Conservation (phyloP, 768 basidiomycete species). For the Tricholoma flavovirens region DNA sequence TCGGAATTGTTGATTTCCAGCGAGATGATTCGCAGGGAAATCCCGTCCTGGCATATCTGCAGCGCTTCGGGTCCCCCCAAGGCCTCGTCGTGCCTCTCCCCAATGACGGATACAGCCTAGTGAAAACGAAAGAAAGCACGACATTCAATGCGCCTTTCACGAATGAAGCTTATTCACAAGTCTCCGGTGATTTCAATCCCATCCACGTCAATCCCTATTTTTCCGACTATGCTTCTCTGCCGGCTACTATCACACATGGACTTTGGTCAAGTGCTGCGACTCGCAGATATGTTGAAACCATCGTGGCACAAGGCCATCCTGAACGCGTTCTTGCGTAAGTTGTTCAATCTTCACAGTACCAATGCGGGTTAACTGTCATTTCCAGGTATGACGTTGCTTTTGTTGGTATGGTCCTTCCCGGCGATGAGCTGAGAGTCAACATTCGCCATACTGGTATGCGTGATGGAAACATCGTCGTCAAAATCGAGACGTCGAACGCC, state of each 20-base stretch:
- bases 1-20: slow-evolving; percentile 81
- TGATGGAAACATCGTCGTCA: slow-evolving; percentile 88
- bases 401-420: slow-evolving; percentile 94
- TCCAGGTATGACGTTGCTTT: slow-evolving; percentile 88
- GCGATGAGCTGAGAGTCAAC: slow-evolving; percentile 79
- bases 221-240: slow-evolving; percentile 86
- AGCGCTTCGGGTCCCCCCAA: slow-evolving; percentile 81
- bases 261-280: slow-evolving; percentile 97
- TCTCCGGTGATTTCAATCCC: slow-evolving; percentile 98
- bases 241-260: slow-evolving; percentile 96
- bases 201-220: slow-evolving; percentile 99
- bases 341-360: slow-evolving; percentile 2
- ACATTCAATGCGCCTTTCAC: slow-evolving; percentile 80
- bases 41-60: slow-evolving; percentile 87
- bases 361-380: slow-evolving; percentile 6
- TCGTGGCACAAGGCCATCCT: slow-evolving; percentile 89
- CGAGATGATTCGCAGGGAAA: slow-evolving; percentile 89
- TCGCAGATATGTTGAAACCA: slow-evolving; percentile 85
- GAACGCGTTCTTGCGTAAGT: slow-evolving; percentile 85
- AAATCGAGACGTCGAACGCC: slow-evolving; percentile 79
- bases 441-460: slow-evolving; percentile 90
- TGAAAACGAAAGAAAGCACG: slow-evolving; percentile 51
- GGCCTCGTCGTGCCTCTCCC: slow-evolving; percentile 74
- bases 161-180: slow-evolving; percentile 92
- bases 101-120: slow-evolving; percentile 83